Conservation (phyloP, 1,284 basidiomycete genomes). For the Cystobasidiaceae sp. region DNA sequence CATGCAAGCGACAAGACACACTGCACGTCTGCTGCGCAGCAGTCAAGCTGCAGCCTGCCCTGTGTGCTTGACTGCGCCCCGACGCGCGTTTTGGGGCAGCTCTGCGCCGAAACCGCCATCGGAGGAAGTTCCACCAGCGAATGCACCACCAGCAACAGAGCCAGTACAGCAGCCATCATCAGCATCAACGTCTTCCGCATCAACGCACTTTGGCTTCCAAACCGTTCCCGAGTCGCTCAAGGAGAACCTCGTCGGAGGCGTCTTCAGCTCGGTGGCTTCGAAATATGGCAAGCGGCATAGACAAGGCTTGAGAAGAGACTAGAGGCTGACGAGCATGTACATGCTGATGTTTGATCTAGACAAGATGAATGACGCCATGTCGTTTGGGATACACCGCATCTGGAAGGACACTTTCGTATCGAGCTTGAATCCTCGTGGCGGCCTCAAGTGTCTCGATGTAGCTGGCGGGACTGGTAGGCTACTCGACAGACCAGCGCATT, state of each 20-base stretch:
- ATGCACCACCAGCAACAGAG: too few species aligned
- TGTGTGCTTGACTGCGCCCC: too few species aligned
- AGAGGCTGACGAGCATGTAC: neutral
- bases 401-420: constrained; percentile 96
- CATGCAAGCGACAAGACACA: too few species aligned
- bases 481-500: too few species aligned
- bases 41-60: too few species aligned
- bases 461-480: constrained; percentile 97
- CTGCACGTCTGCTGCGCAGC: too few species aligned
- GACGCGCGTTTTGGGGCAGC: too few species aligned
- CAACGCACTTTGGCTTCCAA: constrained; percentile 52
- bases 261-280: constrained; percentile 93
- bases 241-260: constrained; percentile 64
- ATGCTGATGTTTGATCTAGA: too few species aligned
- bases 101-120: too few species aligned
- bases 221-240: constrained; percentile 49
- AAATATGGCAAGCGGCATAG: constrained; percentile 62
- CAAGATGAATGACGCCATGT: constrained; percentile 81
- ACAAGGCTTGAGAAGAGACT: neutral
- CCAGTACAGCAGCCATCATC: too few species aligned
- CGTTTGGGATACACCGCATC: constrained; percentile 87
- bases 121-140: too few species aligned
- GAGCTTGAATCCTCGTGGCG: constrained; percentile 62
- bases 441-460: constrained; percentile 75
- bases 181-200: too few species aligned